A percentile compares a stretch with the other conserved stretches of the same genome.
Conservation (phyloP, 305 asterid genomes). For the Fraxinus angustifolia region DNA sequence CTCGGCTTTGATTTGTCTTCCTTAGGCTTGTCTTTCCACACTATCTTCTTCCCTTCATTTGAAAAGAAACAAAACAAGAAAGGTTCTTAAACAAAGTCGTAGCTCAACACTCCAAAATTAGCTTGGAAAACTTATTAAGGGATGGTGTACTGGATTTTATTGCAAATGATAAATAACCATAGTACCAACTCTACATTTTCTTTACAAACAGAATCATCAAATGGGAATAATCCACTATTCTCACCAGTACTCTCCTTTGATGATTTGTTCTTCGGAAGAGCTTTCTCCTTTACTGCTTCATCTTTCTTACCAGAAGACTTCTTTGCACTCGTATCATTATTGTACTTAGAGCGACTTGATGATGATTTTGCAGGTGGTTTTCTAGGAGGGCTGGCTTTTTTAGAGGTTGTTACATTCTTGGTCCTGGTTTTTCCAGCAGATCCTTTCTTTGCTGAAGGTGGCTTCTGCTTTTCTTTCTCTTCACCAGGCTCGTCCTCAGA, state of each 20-base stretch:
- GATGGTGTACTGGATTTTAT: background rate
- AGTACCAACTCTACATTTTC: background rate
- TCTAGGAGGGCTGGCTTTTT: slow-evolving; percentile 48
- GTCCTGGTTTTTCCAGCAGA: slow-evolving; percentile 33
- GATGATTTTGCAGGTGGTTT: slow-evolving; percentile 51
- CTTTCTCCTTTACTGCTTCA: slow-evolving; percentile 46
- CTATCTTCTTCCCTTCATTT: slow-evolving; percentile 47
- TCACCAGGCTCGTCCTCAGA: slow-evolving; percentile 43
- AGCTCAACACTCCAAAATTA: background rate
- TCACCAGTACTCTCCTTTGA: slow-evolving; percentile 62
- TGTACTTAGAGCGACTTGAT: slow-evolving; percentile 41
- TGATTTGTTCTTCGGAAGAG: slow-evolving; percentile 50
- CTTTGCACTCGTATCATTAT: slow-evolving; percentile 41
- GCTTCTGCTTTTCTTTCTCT: slow-evolving; percentile 37
- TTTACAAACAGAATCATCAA: background rate
- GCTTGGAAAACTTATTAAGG: background rate
- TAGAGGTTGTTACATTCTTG: slow-evolving; percentile 40
- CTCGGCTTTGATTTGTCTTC: slow-evolving; percentile 45
- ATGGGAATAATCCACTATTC: slow-evolving; percentile 16
- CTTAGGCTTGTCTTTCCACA: slow-evolving; percentile 44
- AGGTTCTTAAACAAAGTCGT: background rate
- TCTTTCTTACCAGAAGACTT: slow-evolving; percentile 55
- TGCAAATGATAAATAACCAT: background rate
- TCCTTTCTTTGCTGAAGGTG: slow-evolving; percentile 36
- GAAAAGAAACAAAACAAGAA: slow-evolving; percentile 7